Evolutionary conservation across 108 stramenopile genomes (phyloP), one percentile per base, ranked within the genome.

Genomic region (Nitzschia sp.): DNA sequence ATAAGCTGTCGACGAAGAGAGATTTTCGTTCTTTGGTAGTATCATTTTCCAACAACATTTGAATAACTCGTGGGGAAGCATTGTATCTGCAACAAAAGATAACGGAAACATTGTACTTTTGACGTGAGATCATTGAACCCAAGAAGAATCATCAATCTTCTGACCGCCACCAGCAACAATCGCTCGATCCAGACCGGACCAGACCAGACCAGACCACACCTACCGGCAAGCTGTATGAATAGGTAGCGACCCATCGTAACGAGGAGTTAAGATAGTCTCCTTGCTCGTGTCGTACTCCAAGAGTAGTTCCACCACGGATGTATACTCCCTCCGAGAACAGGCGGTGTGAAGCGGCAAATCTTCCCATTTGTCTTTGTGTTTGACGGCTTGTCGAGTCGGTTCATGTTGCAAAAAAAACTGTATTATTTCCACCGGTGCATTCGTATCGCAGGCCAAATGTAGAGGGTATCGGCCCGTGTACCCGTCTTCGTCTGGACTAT

Each of bases 391-490:
- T 30, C 82, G 82, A 17, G 63, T 54, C 32, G n/a, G 45, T 59
- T 88, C 86, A 21, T 69, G 75, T 30, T 78, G 76, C 3, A 88
- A 44, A 21, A 88, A 72, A 3, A 70, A 57, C 30, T 57, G 69
- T 71, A 88, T 73, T 32, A 88, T 73, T 28, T 73, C 78, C 17
- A 88, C 16, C 0, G 86, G 86, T 9, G 84, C 86, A 55, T 80
- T 85, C 53, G 80, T 85, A 69, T 88, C 86, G 55, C 81, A 85
- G 21, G 84, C 86, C 44, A 88, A 63, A 45, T 88, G 86, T 31
- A 88, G 71, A 0, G 84, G 84, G 2, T 82, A 67, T 33, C 86
- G 76, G 34, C 46, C 63, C 11, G 72, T 79, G 53, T 54, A 53
- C 16, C 27, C 21, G 0, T 57, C 69, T 34, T 78, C 79, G 22